Evolutionary conservation across 148 eudicot genomes (phyloP), one percentile per base, ranked within the genome.

Genomic region (Camellia japonica): DNA sequence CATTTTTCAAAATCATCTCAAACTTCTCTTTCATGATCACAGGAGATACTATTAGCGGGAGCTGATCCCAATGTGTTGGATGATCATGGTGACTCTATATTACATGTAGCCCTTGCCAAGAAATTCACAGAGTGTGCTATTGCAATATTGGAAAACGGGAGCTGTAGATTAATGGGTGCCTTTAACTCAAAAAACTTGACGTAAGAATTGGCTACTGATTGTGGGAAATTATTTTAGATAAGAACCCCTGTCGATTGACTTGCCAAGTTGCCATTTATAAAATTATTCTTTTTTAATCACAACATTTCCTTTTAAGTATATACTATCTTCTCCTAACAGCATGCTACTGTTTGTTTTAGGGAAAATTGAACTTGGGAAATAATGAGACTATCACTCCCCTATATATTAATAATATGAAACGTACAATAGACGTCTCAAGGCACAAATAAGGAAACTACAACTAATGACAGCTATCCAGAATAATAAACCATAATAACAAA

Each of bases 51-150:
- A 81, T 80, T 88, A 84, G 98, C 93, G 41, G 97, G 97, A 73
- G 96, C 98, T 77, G 97, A 94, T 90, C 98, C 98, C 78, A 89
- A 90, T 87, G 91, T 88, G 61, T 84, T 94, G 60, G 94, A 92
- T 63, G 94, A 92, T 80, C 93, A 92, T 82, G 89, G 91, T 84
- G 98, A 94, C 91, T 88, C 97, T 77, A 93, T 94, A 51, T 90
- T 94, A 61, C 98, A 94, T 79, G 86, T 89, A 87, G 98, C 98
- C 60, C 88, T 90, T 85, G 83, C 94, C 59, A 94, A 92, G 89
- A 92, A 90, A 80, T 94, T 84, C 76, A 89, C 98, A 13, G 98
- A 91, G 44, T 94, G 98, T 80, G 96, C 98, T 65, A 73, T 92
- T 82, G 90, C 91, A 79, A 87, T 94, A 84, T 60, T 94, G 85